These are phyloP conservation scores for Cutaneotrichosporon mucoides DNA, from an alignment of 1,284 basidiomycete genomes.

Conservation along the genomic window DNA sequence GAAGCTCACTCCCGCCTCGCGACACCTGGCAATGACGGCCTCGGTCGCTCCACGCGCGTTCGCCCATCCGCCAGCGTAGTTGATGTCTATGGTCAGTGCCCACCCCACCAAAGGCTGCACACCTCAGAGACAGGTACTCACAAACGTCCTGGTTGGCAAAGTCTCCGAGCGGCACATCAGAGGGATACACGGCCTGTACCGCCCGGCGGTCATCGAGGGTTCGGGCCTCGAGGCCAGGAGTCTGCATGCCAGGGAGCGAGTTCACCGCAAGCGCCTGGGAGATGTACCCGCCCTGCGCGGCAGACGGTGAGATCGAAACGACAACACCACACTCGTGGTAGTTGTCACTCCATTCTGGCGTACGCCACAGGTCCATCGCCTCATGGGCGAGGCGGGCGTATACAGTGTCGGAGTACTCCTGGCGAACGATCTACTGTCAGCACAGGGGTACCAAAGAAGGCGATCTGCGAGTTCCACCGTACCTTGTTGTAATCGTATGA, in stretches of 20 bases:
- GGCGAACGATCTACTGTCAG: slow-evolving; percentile 35
- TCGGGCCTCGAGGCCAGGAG: slow-evolving; percentile 13
- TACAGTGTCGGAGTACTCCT: slow-evolving; percentile 26
- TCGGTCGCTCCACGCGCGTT: slow-evolving; percentile 63
- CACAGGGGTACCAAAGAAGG: no score
- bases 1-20: slow-evolving; percentile 16
- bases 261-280: slow-evolving; percentile 13
- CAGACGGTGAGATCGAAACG: slow-evolving; percentile 2
- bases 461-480: no score
- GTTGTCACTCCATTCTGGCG: slow-evolving; percentile 59
- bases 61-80: slow-evolving; percentile 74
- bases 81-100: slow-evolving; percentile 54
- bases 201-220: slow-evolving; percentile 8
- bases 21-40: slow-evolving; percentile 25
- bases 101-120: no score
- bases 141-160: slow-evolving; percentile 51
- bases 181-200: slow-evolving; percentile 19
- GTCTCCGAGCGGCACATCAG: slow-evolving; percentile 2
- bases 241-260: slow-evolving; percentile 15
- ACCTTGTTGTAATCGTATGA: slow-evolving; percentile 34
- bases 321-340: slow-evolving; percentile 62
- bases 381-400: slow-evolving; percentile 23
- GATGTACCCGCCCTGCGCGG: slow-evolving; percentile 11
- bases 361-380: slow-evolving; percentile 31
- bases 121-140: no score